These are phyloP conservation scores for Marchantia polymorpha DNA, from an alignment of 225 moss, liverwort and hornwort species.

Conservation along the genomic window DNA sequence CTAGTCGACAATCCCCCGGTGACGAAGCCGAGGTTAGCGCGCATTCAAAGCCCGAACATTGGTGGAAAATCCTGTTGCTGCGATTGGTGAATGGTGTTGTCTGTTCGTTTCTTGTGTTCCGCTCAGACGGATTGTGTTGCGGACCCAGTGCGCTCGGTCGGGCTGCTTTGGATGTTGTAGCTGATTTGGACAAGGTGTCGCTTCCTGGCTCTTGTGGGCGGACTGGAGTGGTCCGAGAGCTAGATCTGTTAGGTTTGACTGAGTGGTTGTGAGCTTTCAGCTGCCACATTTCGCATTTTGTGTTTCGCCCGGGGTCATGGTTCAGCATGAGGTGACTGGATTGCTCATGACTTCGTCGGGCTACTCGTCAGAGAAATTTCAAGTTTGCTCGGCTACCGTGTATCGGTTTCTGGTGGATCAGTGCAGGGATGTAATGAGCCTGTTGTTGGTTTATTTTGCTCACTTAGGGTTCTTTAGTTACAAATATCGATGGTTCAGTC, in stretches of 20 bases:
- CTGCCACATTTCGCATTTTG: background rate
- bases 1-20: background rate
- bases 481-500: background rate
- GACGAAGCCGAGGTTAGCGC: background rate
- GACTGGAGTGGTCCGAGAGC: background rate
- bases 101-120: background rate
- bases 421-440: background rate
- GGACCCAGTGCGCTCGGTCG: no score
- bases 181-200: background rate
- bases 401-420: background rate
- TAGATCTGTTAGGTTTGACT: background rate
- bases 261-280: background rate
- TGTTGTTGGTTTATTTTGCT: background rate
- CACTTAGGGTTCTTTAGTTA: background rate
- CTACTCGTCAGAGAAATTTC: background rate
- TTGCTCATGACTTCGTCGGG: background rate
- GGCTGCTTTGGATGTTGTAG: background rate
- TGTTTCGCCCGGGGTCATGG: background rate
- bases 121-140: background rate
- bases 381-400: background rate
- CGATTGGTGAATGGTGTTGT: background rate
- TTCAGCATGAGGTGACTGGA: background rate
- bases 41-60: background rate
- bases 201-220: no score
- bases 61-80: background rate